Conservation (phyloP, 352 stramenopile species). For the Blastocystis sp. region DNA sequence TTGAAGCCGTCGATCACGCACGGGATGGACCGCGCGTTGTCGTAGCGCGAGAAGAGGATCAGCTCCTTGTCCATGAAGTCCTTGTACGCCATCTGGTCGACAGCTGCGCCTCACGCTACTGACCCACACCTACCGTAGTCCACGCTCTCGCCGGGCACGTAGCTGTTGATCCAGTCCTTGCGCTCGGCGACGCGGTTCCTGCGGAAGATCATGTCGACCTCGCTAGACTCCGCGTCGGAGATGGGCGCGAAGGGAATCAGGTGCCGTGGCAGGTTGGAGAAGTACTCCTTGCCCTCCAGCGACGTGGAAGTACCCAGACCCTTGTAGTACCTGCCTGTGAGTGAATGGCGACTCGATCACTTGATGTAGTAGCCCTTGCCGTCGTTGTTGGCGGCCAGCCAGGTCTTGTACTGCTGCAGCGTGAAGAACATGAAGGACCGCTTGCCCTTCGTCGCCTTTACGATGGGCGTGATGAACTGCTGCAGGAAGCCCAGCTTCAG, state of each 20-base stretch:
- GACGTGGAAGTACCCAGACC: slow-evolving; percentile 95
- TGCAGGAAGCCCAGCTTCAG: slow-evolving; percentile 85
- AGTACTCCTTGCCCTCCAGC: slow-evolving; percentile 94
- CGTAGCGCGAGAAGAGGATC: slow-evolving; percentile 94
- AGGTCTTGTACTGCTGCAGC: slow-evolving; percentile 91
- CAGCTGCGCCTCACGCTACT: slow-evolving; percentile 68
- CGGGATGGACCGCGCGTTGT: slow-evolving; percentile 92
- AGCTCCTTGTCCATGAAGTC: slow-evolving; percentile 97
- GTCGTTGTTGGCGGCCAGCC: slow-evolving; percentile 82
- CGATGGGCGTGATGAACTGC: slow-evolving; percentile 93
- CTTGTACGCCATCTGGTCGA: slow-evolving; percentile 86
- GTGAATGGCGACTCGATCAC: slow-evolving; percentile 69
- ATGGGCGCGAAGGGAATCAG: slow-evolving; percentile 83
- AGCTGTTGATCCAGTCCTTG: slow-evolving; percentile 89
- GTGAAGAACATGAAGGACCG: slow-evolving; percentile 90
- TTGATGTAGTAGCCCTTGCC: slow-evolving; percentile 91
- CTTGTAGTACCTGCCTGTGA: slow-evolving; percentile 90
- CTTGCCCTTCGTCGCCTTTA: slow-evolving; percentile 88
- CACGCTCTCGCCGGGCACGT: slow-evolving; percentile 82
- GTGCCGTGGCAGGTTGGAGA: slow-evolving; percentile 87
- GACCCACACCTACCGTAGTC: slow-evolving; percentile 79
- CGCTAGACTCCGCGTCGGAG: slow-evolving; percentile 75
- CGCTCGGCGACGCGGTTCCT: slow-evolving; percentile 91
- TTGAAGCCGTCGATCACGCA: slow-evolving; percentile 94
- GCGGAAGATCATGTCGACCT: slow-evolving; percentile 94